A percentile compares a stretch with the other conserved stretches of the same genome.
Conservation (phyloP, 2,329 filamentous ascomycete genomes). For the Teratosphaeria epicoccoides region DNA sequence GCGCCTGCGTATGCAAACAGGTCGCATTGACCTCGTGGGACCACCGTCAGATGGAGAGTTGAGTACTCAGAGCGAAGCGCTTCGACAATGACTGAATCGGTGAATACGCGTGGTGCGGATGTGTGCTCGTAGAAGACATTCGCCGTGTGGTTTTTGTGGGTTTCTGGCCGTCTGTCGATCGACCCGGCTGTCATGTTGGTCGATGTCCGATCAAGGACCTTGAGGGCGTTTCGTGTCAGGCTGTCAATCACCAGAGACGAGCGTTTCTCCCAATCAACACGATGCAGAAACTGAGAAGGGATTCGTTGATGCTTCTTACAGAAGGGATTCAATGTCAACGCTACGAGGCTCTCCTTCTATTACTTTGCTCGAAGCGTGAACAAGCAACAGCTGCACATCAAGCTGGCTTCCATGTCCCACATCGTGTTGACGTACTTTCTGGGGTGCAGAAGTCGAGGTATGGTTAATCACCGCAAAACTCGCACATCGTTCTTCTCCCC, state of each 20-base stretch:
- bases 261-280: background rate
- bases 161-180: conserved; percentile 3
- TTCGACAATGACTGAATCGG: conserved; percentile 34
- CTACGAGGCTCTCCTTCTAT: too few relatives aligned
- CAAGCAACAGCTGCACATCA: too few relatives aligned
- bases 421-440: too few relatives aligned
- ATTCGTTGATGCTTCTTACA: too few relatives aligned
- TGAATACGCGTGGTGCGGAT: conserved; percentile 32
- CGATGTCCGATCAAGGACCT: too few relatives aligned
- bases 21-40: conserved; percentile 25
- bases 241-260: background rate
- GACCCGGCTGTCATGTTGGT: conserved; percentile 8
- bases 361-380: too few relatives aligned
- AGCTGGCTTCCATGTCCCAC: too few relatives aligned
- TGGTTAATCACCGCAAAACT: too few relatives aligned
- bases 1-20: conserved; percentile 34
- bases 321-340: too few relatives aligned
- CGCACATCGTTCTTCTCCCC: too few relatives aligned
- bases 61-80: conserved; percentile 37
- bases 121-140: conserved; percentile 36
- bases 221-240: background rate
- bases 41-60: conserved; percentile 33
- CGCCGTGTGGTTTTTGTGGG: conserved; percentile 26
- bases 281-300: background rate
- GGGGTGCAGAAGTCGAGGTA: too few relatives aligned